Percentiles rank a stretch among this genome's conserved stretches.
Conservation (phyloP, 495 filamentous ascomycete genomes). For the Penicillium atrosanguineum region DNA sequence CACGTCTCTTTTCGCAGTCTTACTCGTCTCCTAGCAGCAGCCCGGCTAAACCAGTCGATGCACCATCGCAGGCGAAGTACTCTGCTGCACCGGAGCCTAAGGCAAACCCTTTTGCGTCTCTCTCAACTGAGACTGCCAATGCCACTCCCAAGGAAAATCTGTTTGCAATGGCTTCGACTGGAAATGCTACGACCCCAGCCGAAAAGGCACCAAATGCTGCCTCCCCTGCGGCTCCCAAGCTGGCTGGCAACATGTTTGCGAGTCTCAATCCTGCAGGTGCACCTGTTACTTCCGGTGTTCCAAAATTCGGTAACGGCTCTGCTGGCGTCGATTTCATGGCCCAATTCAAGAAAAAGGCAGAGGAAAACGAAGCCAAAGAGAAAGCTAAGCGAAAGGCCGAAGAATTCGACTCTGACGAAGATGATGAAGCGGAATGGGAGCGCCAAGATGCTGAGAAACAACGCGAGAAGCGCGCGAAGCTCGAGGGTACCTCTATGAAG, state of each 20-base stretch:
- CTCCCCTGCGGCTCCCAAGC: constrained; percentile 15
- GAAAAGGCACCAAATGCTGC: constrained; percentile 6
- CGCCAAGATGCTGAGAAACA: constrained; percentile 46
- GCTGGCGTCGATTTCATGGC: constrained; percentile 32
- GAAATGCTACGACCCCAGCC: not conserved
- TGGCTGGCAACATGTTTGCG: constrained; percentile 18
- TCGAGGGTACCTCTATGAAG: constrained; percentile 30
- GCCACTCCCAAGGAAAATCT: not conserved
- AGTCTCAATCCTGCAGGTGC: not conserved
- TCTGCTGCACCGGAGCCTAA: not conserved
- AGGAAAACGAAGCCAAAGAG: constrained; percentile 35
- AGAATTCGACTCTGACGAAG: constrained; percentile 56
- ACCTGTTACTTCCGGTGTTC: constrained; percentile 7
- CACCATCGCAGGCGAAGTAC: constrained; percentile 1
- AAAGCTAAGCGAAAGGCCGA: constrained; percentile 54
- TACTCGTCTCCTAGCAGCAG: constrained; percentile 34
- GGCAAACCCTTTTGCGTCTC: constrained; percentile 19
- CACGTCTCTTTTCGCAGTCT: constrained; percentile 42
- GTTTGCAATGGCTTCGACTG: not conserved
- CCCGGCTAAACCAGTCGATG: constrained; percentile 2
- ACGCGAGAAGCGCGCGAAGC: constrained; percentile 39
- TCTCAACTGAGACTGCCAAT: not conserved
- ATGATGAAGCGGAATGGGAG: constrained; percentile 51
- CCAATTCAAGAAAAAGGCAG: constrained; percentile 36
- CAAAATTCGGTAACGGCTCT: constrained; percentile 31